Evolutionary conservation across 2,329 filamentous ascomycete genomes (phyloP).

Genomic region (Aureobasidium sp.): DNA sequence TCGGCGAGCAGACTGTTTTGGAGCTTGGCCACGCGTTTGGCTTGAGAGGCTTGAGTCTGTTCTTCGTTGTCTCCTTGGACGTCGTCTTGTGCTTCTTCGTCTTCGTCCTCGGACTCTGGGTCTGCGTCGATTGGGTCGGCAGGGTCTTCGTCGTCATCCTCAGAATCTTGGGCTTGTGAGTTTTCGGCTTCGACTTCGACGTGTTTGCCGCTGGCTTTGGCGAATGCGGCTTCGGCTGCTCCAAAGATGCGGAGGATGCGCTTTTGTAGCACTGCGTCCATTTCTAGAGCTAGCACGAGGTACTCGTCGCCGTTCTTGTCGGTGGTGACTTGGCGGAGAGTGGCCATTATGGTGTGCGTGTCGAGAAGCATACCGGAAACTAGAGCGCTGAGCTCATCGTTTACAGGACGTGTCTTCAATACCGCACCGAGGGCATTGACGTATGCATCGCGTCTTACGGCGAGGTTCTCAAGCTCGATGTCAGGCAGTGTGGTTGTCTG

Average conservation of each 20-base stretch:
- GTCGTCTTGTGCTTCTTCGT: constrained; percentile 32
- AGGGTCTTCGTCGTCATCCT: constrained; percentile 62
- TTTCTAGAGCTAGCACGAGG: constrained; percentile 59
- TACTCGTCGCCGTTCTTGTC: constrained; percentile 42
- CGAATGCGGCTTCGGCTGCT: constrained; percentile 67
- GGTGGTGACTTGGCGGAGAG: constrained; percentile 42
- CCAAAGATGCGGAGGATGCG: constrained; percentile 72
- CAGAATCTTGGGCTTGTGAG: constrained; percentile 30
- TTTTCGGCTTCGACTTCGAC: constrained; percentile 26
- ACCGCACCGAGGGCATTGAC: constrained; percentile 43
- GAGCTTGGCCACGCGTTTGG: constrained; percentile 53
- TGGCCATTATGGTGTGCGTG: constrained; percentile 70
- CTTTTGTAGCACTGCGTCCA: constrained; percentile 55
- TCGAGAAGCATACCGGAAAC: constrained; percentile 75
- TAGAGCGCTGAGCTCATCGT: constrained; percentile 68
- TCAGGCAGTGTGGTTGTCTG: constrained; percentile 40
- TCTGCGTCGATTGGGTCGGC: constrained; percentile 56
- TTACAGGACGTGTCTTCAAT: constrained; percentile 38
- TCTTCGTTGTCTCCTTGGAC: constrained; percentile 25
- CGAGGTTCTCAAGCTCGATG: constrained; percentile 52
- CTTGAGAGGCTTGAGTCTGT: constrained; percentile 44
- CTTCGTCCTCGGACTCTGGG: constrained; percentile 46
- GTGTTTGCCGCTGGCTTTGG: constrained; percentile 54
- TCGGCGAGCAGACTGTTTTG: constrained; percentile 63
- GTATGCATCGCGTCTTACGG: constrained; percentile 46